A percentile compares a stretch with the other conserved stretches of the same genome.
Conservation (phyloP, 768 basidiomycete species). For the Mycena leptocephala region DNA sequence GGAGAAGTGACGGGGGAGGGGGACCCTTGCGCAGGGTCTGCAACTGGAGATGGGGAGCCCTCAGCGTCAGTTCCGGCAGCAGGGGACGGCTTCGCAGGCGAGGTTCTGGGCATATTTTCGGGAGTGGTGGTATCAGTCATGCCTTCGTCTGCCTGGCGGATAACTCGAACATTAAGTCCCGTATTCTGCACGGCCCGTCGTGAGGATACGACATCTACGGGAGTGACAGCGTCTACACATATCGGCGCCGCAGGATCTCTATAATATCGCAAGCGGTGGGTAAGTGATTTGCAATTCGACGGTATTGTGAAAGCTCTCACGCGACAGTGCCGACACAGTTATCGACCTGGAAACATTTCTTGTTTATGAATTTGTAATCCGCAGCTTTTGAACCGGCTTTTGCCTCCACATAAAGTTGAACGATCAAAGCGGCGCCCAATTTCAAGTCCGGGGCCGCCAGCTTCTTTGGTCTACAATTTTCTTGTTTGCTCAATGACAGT, state of each 20-base stretch:
- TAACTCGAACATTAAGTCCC: neutral
- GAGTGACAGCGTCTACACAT: neutral
- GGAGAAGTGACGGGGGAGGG: neutral
- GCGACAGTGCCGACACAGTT: neutral
- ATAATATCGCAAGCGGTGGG: neutral
- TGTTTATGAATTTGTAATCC: neutral
- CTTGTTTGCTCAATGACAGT: neutral
- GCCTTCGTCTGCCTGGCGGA: neutral
- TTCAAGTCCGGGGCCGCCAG: neutral
- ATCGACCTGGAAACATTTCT: neutral
- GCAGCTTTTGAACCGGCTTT: neutral
- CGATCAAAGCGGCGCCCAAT: neutral
- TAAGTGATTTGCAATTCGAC: neutral
- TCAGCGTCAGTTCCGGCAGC: neutral
- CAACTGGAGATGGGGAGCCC: neutral
- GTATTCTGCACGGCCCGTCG: no score
- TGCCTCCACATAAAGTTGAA: neutral
- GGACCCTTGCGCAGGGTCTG: neutral
- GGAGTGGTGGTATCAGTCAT: neutral
- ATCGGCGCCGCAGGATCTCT: neutral
- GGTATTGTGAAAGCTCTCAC: neutral
- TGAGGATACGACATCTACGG: neutral
- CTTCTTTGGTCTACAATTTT: neutral
- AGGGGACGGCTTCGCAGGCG: neutral
- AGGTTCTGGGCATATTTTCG: neutral